These are phyloP conservation scores for Hypoxylon fragiforme DNA, from an alignment of 495 filamentous ascomycete species.

Conservation along the genomic window DNA sequence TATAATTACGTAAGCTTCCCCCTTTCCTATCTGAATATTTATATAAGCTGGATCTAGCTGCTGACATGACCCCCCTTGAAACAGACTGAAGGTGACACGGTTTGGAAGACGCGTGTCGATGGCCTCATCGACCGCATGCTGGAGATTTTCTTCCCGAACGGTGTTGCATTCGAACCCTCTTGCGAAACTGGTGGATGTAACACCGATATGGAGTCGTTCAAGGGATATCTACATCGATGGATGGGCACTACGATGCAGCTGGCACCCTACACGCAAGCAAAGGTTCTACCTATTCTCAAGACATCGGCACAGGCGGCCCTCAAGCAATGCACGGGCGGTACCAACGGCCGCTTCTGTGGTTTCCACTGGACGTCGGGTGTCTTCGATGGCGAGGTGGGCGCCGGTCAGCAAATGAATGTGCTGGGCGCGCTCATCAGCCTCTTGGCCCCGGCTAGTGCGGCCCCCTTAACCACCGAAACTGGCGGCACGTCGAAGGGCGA, in stretches of 20 bases:
- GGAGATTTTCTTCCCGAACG: conserved; percentile 50
- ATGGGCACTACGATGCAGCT: conserved; percentile 65
- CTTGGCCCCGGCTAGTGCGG: conserved; percentile 28
- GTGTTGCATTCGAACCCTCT: conserved; percentile 55
- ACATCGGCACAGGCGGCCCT: conserved; percentile 63
- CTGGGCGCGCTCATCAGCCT: conserved; percentile 35
- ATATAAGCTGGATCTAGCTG: neutral
- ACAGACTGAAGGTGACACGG: conserved; percentile 51
- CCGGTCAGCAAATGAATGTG: conserved; percentile 60
- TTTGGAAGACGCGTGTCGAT: conserved; percentile 50
- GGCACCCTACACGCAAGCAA: conserved; percentile 43
- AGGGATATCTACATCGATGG: conserved; percentile 68
- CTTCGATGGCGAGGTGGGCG: conserved; percentile 55
- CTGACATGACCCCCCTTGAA: conserved; percentile 10
- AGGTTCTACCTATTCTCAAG: conserved; percentile 52
- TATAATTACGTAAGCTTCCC: conserved; percentile 54
- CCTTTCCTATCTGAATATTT: neutral
- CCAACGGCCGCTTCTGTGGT: conserved; percentile 59
- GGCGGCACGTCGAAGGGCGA: conserved; percentile 71
- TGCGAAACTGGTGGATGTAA: conserved; percentile 64
- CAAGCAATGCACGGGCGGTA: conserved; percentile 57
- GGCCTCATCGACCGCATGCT: conserved; percentile 46
- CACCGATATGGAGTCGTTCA: conserved; percentile 68
- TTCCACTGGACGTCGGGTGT: conserved; percentile 58
- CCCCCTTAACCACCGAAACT: conserved; percentile 57